Conservation (phyloP, 2,329 filamentous ascomycete genomes). For the Stylonectria norvegica region DNA sequence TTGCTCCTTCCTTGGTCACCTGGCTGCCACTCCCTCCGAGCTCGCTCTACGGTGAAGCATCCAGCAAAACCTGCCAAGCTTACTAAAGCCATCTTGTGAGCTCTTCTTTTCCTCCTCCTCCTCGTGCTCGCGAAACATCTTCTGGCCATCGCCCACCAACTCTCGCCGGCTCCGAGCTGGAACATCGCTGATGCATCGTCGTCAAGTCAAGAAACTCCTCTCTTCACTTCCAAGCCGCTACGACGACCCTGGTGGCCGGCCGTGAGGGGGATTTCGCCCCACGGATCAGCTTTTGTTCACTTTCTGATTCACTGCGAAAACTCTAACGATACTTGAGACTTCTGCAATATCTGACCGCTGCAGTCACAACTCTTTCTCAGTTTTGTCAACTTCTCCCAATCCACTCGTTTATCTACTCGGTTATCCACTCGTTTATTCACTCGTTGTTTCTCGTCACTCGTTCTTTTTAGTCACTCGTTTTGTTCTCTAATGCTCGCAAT, state of each 20-base stretch:
- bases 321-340: no score
- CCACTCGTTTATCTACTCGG: no score
- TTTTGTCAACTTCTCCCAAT: constrained; percentile 1
- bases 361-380: background rate
- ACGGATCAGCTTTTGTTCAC: constrained; percentile 1
- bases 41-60: background rate
- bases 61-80: background rate
- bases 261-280: background rate
- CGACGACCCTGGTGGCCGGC: constrained; percentile 8
- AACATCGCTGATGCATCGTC: constrained; percentile 10
- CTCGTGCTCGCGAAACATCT: background rate
- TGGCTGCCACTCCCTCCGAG: constrained; percentile 6
- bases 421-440: constrained; percentile 4
- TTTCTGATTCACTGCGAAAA: constrained; percentile 9
- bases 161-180: constrained; percentile 1
- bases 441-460: constrained; percentile 1
- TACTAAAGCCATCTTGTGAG: background rate
- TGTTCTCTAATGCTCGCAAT: constrained; percentile 16
- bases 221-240: constrained; percentile 3
- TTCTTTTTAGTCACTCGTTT: constrained; percentile 3
- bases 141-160: background rate
- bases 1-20: constrained; percentile 7
- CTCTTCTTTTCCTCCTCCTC: background rate
- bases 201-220: constrained; percentile 1
- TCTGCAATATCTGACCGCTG: no score